Evolutionary conservation across 2,329 filamentous ascomycete species (phyloP).

Genomic region (Claviceps sp.): DNA sequence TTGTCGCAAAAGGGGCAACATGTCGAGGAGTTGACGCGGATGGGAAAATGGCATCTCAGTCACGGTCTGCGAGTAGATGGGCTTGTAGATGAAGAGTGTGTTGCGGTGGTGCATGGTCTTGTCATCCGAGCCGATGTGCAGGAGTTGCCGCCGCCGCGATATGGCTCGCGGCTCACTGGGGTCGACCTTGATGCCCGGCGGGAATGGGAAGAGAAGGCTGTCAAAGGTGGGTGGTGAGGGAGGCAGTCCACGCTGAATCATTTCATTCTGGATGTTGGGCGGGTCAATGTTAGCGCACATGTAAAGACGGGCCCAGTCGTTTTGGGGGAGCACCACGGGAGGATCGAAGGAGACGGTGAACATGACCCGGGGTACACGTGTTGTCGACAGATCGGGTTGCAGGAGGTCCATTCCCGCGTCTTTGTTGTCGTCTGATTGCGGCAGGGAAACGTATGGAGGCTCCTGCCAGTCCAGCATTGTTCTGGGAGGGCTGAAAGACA

Average conservation of each 20-base stretch:
- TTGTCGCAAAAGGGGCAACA: slow-evolving; percentile 63
- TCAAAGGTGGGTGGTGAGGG: slow-evolving; percentile 38
- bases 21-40: slow-evolving; percentile 58
- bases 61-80: slow-evolving; percentile 55
- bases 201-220: slow-evolving; percentile 41
- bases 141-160: slow-evolving; percentile 32
- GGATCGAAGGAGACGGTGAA: slow-evolving; percentile 67
- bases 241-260: slow-evolving; percentile 16
- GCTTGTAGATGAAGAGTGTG: slow-evolving; percentile 56
- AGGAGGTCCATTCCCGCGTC: slow-evolving; percentile 40
- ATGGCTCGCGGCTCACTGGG: slow-evolving; percentile 46
- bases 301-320: slow-evolving; percentile 49
- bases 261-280: slow-evolving; percentile 21
- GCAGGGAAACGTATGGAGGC: slow-evolving; percentile 50
- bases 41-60: slow-evolving; percentile 63
- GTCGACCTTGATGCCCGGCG: slow-evolving; percentile 34
- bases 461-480: slow-evolving; percentile 57
- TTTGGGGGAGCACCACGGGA: slow-evolving; percentile 55
- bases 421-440: slow-evolving; percentile 29
- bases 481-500: slow-evolving; percentile 27
- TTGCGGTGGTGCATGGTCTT: slow-evolving; percentile 36
- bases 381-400: slow-evolving; percentile 28
- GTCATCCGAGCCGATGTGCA: slow-evolving; percentile 26
- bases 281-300: slow-evolving; percentile 37
- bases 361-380: slow-evolving; percentile 54